Evolutionary conservation across 352 stramenopile genomes (phyloP), one percentile per base, ranked within the genome.

Genomic region (Phytophthora citricola): DNA sequence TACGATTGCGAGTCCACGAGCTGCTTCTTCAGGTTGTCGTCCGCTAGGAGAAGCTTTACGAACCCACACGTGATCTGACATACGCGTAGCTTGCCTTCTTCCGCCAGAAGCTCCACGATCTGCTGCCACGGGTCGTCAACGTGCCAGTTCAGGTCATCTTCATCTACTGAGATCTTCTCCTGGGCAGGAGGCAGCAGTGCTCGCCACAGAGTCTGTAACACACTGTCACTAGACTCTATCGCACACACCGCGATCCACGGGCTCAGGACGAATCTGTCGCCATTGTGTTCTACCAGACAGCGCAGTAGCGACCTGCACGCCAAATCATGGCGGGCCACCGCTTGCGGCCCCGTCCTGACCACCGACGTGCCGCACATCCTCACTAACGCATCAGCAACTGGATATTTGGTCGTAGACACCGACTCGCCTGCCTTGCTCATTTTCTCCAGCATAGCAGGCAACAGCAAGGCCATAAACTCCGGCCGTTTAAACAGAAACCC

Each of bases 401-500:
- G 87, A 38, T 92, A 90, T 48, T 89, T 91, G 3, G 63, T 71
- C 11, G 74, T 69, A 9, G 71, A 86, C 12, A 83, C 76, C 0
- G 81, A 90, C 38, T 92, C 85, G 8, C 81, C 78, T 0, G 70
- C 60, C 58, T 93, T 93, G 47, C 69, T 70, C 34, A 93, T 75
- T 58, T 91, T 92, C 38, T 91, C 75, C n/a, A 94, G 65, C 72
- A 96, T 90, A 0, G 78, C 64, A 34, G 69, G 71, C 22, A 96
- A 43, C 46, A 96, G 63, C 22, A 75, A 36, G 6, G 87, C 73
- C n/a, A 84, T 86, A 63, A 90, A 80, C 66, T 96, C 87, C 0
- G 89, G 89, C 17, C 87, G 65, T 49, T 89, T 86, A 45, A 96
- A 92, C 43, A 95, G 66, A 40, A 95, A 94, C 0, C 69, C 75